These are phyloP conservation scores for Trypanosoma avium DNA, from an alignment of 208 protist species.

Conservation along the genomic window DNA sequence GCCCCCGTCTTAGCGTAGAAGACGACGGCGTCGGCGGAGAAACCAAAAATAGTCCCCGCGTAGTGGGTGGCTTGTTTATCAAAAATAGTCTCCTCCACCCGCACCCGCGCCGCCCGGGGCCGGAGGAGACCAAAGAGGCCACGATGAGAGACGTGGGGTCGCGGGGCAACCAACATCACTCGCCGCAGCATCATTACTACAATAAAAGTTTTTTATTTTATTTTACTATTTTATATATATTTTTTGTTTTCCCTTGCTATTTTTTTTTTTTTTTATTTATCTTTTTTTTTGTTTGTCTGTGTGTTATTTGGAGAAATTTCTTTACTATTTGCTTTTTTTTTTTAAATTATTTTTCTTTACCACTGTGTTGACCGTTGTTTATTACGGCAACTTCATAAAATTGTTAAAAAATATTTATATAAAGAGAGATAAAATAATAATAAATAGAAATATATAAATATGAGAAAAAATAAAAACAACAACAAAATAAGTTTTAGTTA, in stretches of 20 bases:
- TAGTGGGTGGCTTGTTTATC: conserved; percentile 74
- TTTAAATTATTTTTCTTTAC: neutral
- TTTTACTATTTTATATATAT: neutral
- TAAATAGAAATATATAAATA: too few species aligned
- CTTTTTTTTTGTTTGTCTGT: neutral
- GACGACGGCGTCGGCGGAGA: conserved; percentile 72
- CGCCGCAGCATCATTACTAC: neutral
- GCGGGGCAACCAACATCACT: neutral
- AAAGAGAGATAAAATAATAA: too few species aligned
- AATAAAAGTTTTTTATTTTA: neutral
- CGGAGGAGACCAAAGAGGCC: conserved; percentile 45
- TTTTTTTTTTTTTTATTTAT: neutral
- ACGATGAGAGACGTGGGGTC: conserved; percentile 14
- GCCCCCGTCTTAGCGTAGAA: conserved; percentile 78
- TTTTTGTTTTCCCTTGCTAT: neutral
- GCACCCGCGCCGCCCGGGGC: conserved; percentile 36
- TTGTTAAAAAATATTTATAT: too few species aligned
- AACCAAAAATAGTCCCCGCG: conserved; percentile 76
- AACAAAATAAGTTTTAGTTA: neutral
- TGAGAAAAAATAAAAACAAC: neutral
- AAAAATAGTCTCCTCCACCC: conserved; percentile 69
- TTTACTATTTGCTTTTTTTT: neutral
- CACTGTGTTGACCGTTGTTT: too few species aligned
- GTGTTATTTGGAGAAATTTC: too few species aligned
- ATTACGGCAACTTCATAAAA: too few species aligned